Evolutionary conservation across 441 rosid genomes (phyloP), one percentile per base, ranked within the genome.

Genomic region (Jatropha podagrica): DNA sequence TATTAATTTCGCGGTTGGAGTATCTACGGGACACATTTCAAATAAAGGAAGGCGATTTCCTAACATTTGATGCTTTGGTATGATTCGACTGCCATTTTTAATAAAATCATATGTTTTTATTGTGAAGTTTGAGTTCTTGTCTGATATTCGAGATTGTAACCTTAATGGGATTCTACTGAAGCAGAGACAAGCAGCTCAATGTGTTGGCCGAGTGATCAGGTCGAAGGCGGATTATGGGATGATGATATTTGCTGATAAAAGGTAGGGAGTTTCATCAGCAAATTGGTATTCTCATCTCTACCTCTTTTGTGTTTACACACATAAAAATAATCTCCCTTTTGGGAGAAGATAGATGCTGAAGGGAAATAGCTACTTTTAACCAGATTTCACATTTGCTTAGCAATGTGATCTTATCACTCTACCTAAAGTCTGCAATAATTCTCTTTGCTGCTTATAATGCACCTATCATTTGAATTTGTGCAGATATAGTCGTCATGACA

Each of bases 161-260:
- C 73, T 77, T 54, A 20, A 37, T 77, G 42, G 56, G 74, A 72
- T 66, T 77, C 42, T 52, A 38, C 27, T 65, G 65, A 80, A 78
- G 74, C 88, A 93, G 99, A 92, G 99, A 81, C 98, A 95, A 85
- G 97, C 98, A 81, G 99, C 99, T 79, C 99, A 95, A 84, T 95
- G 97, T 74, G 99, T 95, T 20, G 99, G 99, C 27, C 88, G 98
- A 80, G 99, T 95, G 48, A 95, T 95, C 82, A 85, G 98, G 77
- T 95, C 98, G 65, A 95, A 95, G 84, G 97, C 99, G 55, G 99
- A 95, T 81, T 95, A 95, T 83, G 99, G 99, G 62, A 95, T 95
- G 99, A 95, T 95, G 99, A 90, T 95, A 81, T 95, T 95, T 84
- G 96, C 99, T 54, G 98, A 93, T 84, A 93, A 95, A 83, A 89